Conservation (phyloP, 2,329 filamentous ascomycete species). For the Verticillium isaacii region DNA sequence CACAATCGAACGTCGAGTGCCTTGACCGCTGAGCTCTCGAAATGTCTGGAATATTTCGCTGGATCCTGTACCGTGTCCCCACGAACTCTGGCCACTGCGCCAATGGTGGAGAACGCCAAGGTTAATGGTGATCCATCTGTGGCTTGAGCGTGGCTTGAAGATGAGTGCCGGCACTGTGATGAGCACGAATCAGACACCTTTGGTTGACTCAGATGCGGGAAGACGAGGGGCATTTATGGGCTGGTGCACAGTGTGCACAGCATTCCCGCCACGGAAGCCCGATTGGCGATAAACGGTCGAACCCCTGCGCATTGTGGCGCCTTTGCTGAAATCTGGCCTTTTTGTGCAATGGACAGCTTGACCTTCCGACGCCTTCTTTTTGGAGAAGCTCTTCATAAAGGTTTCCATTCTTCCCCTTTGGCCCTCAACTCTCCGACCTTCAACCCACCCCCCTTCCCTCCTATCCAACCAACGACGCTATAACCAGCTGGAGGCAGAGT, state of each 20-base stretch:
- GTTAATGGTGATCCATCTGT: neutral
- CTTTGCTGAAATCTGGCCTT: constrained; percentile 44
- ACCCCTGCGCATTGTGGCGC: constrained; percentile 18
- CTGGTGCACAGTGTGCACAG: neutral
- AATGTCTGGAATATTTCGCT: neutral
- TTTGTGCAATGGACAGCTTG: constrained; percentile 40
- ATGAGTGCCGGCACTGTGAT: neutral
- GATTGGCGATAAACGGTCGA: neutral
- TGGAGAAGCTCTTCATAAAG: constrained; percentile 29
- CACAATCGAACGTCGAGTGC: neutral
- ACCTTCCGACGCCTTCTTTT: constrained; percentile 33
- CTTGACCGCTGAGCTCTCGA: neutral
- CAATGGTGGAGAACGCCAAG: neutral
- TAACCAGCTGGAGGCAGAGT: constrained; percentile 5
- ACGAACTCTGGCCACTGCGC: neutral
- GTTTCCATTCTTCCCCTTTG: constrained; percentile 17
- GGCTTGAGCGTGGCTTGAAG: neutral
- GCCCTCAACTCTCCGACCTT: constrained; percentile 3
- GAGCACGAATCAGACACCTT: neutral
- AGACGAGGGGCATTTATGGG: neutral
- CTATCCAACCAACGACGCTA: constrained; percentile 7
- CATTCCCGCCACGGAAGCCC: neutral
- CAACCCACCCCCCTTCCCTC: constrained; percentile 5
- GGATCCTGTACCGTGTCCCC: neutral
- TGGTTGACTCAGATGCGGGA: too few species aligned